These are phyloP conservation scores for Cavenderia fasciculata DNA, from an alignment of 78 protist species.

Conservation along the genomic window DNA sequence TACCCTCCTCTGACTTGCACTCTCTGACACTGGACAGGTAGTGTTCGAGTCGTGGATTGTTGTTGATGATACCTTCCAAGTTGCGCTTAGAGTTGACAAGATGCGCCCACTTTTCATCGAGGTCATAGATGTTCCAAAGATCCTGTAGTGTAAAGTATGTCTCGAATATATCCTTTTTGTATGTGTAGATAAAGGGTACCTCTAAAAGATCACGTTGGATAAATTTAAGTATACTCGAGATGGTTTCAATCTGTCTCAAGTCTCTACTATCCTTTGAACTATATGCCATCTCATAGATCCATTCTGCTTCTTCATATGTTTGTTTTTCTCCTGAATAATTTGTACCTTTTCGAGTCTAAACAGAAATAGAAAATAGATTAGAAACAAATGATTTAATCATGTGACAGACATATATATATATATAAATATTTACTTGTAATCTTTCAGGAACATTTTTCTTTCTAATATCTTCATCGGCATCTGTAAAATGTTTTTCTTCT, in stretches of 20 bases:
- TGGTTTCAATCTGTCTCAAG: conserved; percentile 6
- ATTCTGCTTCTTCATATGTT: conserved; percentile 49
- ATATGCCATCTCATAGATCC: conserved; percentile 58
- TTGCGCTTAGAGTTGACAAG: conserved; percentile 1
- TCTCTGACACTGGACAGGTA: conserved; percentile 1
- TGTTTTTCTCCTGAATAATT: conserved; percentile 20
- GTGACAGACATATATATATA: background rate
- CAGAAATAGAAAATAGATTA: background rate
- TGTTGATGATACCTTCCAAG: conserved; percentile 9
- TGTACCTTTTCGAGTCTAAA: conserved; percentile 29
- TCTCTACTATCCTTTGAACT: conserved; percentile 13
- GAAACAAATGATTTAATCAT: background rate
- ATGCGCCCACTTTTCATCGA: conserved; percentile 78
- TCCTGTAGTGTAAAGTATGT: conserved; percentile 25
- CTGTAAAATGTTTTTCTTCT: conserved; percentile 77
- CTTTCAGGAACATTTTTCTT: conserved; percentile 67
- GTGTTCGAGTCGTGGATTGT: background rate
- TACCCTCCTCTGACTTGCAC: conserved; percentile 30
- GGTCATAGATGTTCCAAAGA: conserved; percentile 75
- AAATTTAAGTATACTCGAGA: conserved; percentile 15
- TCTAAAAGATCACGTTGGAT: conserved; percentile 53
- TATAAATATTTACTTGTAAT: conserved; percentile 8
- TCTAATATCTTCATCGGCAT: conserved; percentile 76
- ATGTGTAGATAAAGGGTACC: conserved; percentile 72
- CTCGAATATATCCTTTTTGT: conserved; percentile 55